Evolutionary conservation across 345 rosid genomes (phyloP).

Genomic region (Gossypium rotundifolium): DNA sequence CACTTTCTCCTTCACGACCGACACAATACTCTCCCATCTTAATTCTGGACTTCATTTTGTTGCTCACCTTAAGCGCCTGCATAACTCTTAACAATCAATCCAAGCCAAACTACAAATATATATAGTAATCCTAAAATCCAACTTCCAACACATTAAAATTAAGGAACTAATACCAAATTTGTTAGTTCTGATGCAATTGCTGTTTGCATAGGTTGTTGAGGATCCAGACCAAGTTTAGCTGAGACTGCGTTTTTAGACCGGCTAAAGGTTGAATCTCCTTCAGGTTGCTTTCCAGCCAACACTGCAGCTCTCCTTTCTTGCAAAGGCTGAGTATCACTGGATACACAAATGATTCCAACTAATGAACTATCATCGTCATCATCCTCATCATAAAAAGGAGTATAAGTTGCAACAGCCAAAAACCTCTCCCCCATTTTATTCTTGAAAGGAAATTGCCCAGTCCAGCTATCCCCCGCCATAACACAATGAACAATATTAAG

Average conservation of each 20-base stretch:
- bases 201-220: conserved; percentile 85
- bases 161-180: conserved; percentile 52
- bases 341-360: conserved; percentile 74
- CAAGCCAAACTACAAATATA: conserved; percentile 6
- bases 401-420: conserved; percentile 51
- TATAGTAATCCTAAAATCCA: not conserved
- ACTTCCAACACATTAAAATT: conserved; percentile 7
- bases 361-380: conserved; percentile 45
- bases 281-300: conserved; percentile 30
- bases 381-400: conserved; percentile 74
- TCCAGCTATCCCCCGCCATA: conserved; percentile 71
- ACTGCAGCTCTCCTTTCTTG: conserved; percentile 32
- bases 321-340: conserved; percentile 51
- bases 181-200: conserved; percentile 89
- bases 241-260: conserved; percentile 43
- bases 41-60: conserved; percentile 76
- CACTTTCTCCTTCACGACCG: conserved; percentile 72
- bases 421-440: conserved; percentile 66
- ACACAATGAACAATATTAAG: conserved; percentile 46
- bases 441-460: conserved; percentile 84
- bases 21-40: conserved; percentile 44
- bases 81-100: conserved; percentile 24
- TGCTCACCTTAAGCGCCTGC: conserved; percentile 82
- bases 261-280: conserved; percentile 44
- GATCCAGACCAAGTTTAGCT: conserved; percentile 77